phyloP scores from a whole-genome alignment of 192 early-diverging fungal genomes.

The Gorgonomyces haynaldii region DNA sequence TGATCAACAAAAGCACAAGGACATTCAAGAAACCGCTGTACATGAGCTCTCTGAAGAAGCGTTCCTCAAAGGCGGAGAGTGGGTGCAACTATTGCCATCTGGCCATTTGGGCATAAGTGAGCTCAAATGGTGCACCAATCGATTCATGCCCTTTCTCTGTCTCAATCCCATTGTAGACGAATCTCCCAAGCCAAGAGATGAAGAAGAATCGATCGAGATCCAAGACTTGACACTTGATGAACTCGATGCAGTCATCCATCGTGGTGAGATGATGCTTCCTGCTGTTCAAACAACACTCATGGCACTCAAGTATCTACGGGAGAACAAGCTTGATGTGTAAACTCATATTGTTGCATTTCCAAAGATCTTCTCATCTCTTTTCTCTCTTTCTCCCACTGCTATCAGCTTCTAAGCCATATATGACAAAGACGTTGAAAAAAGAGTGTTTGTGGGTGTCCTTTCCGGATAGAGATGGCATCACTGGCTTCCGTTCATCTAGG shows the following conservation, averaged over 20 bases:
- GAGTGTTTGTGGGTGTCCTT: no score
- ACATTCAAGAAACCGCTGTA: constrained; percentile 34
- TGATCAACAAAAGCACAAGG: constrained; percentile 36
- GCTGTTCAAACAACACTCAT: constrained; percentile 37
- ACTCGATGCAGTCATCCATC: constrained; percentile 20
- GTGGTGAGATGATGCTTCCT: constrained; percentile 34
- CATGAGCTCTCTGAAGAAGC: constrained; percentile 50
- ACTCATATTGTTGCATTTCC: not conserved
- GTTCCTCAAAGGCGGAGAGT: constrained; percentile 33
- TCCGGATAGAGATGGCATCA: no score
- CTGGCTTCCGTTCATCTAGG: no score
- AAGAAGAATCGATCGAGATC: constrained; percentile 37
- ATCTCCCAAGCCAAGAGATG: constrained; percentile 30
- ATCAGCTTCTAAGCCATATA: no score
- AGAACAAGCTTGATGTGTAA: constrained; percentile 12
- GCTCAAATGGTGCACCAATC: constrained; percentile 48
- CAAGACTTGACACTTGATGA: constrained; percentile 18
- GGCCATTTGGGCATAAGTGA: constrained; percentile 19
- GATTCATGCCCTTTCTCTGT: constrained; percentile 44
- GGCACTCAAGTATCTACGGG: constrained; percentile 29
- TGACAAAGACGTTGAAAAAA: no score
- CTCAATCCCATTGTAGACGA: constrained; percentile 32
- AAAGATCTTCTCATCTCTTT: no score
- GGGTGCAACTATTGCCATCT: constrained; percentile 29
- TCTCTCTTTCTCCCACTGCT: no score